phyloP scores from a whole-genome alignment of 2,329 filamentous ascomycete species.

The Ophiostoma triangulosporum region DNA sequence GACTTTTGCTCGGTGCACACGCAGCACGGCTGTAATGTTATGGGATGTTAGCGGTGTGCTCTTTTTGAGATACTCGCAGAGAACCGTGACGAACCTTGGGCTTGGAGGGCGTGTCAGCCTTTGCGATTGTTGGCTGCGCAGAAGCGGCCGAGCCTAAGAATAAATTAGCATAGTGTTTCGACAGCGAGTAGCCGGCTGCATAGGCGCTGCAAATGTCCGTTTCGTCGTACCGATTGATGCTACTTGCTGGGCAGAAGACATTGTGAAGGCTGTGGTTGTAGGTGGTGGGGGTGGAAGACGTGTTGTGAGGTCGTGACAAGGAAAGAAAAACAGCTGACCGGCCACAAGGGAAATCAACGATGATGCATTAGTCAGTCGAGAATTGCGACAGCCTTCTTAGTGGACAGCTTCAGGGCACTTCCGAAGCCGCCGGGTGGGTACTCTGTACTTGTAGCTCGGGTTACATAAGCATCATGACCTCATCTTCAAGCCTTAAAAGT shows the following conservation, averaged over 20 bases:
- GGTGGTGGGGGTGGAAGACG: background rate
- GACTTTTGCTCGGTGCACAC: slow-evolving; percentile 95
- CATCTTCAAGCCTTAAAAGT: background rate
- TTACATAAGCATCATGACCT: background rate
- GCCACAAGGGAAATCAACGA: background rate
- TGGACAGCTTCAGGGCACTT: background rate
- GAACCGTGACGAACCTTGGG: slow-evolving; percentile 34
- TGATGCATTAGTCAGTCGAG: slow-evolving; percentile 9
- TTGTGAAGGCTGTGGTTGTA: slow-evolving; percentile 6
- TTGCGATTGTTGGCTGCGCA: slow-evolving; percentile 16
- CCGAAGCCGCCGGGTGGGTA: slow-evolving; percentile 2
- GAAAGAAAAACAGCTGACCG: background rate
- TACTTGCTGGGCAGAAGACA: slow-evolving; percentile 18
- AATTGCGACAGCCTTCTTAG: slow-evolving; percentile 9
- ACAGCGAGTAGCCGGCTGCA: slow-evolving; percentile 5
- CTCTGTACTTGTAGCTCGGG: background rate
- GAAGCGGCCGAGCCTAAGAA: background rate
- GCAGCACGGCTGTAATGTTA: slow-evolving; percentile 91
- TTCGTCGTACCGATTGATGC: slow-evolving; percentile 19
- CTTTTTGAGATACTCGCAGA: background rate
- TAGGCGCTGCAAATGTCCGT: background rate
- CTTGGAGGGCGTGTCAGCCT: slow-evolving; percentile 23
- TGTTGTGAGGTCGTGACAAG: background rate
- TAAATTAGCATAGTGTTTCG: background rate
- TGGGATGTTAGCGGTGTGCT: background rate